Conservation (phyloP, 768 basidiomycete genomes). For the Trametes villosa region DNA sequence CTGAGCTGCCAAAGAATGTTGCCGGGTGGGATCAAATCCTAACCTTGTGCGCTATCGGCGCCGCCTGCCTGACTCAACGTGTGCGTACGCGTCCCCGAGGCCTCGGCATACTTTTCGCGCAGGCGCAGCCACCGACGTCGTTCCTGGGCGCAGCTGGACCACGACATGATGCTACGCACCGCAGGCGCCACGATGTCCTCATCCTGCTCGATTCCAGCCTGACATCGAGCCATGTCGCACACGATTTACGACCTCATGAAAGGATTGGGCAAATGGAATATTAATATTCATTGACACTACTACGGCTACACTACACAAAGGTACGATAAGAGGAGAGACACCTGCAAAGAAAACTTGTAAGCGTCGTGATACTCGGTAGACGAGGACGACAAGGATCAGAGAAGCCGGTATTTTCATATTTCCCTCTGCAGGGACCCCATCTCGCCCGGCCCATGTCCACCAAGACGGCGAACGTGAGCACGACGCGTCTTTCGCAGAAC, state of each 20-base stretch:
- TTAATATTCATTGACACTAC: too few species aligned
- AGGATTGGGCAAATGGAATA: too few species aligned
- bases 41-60: background rate
- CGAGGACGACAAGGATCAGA: conserved; percentile 13
- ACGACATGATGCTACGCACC: too few species aligned
- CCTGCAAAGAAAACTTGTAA: background rate
- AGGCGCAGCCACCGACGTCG: conserved; percentile 17
- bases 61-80: conserved; percentile 1
- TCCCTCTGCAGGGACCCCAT: conserved; percentile 29
- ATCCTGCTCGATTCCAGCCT: too few species aligned
- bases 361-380: background rate
- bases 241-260: too few species aligned
- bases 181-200: too few species aligned
- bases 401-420: conserved; percentile 30
- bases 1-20: background rate
- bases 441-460: conserved; percentile 42
- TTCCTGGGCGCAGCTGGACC: too few species aligned
- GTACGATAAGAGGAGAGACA: background rate
- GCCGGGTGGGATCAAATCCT: background rate
- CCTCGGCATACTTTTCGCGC: conserved; percentile 14
- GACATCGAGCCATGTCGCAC: too few species aligned
- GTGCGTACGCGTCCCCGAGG: conserved; percentile 6
- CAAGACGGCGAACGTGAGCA: conserved; percentile 54
- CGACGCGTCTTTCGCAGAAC: conserved; percentile 42
- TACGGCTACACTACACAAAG: background rate